Evolutionary conservation across 169 alveolate species (phyloP), one percentile per base, ranked within the genome.

Genomic region (Plasmodium vinckei): DNA sequence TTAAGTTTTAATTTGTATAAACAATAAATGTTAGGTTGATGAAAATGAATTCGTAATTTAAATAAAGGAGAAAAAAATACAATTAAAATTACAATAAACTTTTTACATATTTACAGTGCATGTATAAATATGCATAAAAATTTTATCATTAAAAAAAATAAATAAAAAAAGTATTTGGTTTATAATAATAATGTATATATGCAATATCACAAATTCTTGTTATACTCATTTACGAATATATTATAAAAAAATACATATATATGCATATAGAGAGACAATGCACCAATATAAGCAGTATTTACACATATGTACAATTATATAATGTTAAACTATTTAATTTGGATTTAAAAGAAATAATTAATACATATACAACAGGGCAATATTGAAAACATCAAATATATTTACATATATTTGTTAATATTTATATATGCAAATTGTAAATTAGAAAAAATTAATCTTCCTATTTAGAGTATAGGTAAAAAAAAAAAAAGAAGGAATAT

Each of bases 351-450:
- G 60, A 15, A 51, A 15, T 15, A 51, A 51, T 13, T 15, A 51
- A 15, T 51, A 51, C 9, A 15, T 12, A 13, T 12, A 54, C 39
- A 65, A 39, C 25, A 27, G 39, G 13, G 33, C n/a, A 5, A 23
- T 6, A 13, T 54, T 21, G 2, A 65, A 10, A 21, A 19, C 9
- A 21, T 47, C 33, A 23, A 21, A 65, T 65, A 54, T 54, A 64
- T 65, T 42, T 59, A 68, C 19, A 64, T n/a, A 67, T n/a, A 67
- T 68, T 13, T 33, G 64, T 68, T 15, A 42, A 39, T 46, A 27
- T 12, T 51, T 46, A 68, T 19, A 47, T 68, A 7, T 68, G 42
- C 15, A 19, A 25, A 25, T 19, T 64, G 33, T n/a, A 25, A 27
- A 27, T 33, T 33, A 33, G 42, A 33, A 33, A 33, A 33, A 33